phyloP scores from a whole-genome alignment of 352 stramenopile genomes.

The Phytophthora aleatoria region DNA sequence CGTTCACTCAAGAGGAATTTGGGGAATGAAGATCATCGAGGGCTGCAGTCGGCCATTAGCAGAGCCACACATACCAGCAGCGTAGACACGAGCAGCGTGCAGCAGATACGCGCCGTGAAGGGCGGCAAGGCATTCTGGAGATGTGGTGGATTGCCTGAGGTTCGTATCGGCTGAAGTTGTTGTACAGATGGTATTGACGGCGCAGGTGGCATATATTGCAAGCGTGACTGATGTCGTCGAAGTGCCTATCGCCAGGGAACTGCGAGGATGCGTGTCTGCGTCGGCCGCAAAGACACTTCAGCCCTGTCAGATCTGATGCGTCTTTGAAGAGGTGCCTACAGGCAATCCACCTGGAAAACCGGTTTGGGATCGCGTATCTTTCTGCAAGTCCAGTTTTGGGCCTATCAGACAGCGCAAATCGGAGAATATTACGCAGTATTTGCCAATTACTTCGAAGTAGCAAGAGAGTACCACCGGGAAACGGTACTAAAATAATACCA shows the following conservation, averaged over 20 bases:
- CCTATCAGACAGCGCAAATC: no score
- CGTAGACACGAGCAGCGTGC: conserved; percentile 16
- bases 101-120: conserved; percentile 10
- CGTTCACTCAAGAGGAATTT: conserved; percentile 17
- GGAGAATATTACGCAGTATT: no score
- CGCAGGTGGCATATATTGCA: background rate
- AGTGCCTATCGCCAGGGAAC: conserved; percentile 9
- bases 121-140: conserved; percentile 9
- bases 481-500: no score
- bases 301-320: conserved; percentile 4
- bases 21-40: conserved; percentile 7
- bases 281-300: conserved; percentile 20
- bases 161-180: conserved; percentile 1
- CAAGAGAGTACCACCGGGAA: no score
- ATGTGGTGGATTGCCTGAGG: conserved; percentile 2
- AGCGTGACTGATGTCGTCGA: background rate
- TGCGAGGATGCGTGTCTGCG: conserved; percentile 5
- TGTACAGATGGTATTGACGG: conserved; percentile 3
- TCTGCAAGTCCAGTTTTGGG: no score
- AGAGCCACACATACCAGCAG: conserved; percentile 10
- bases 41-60: background rate
- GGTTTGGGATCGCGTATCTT: no score
- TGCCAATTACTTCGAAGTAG: no score
- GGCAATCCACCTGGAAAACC: no score
- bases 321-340: background rate